Percentiles rank a stretch among this genome's conserved stretches.
These are phyloP conservation scores for Aspergillus egyptiacus DNA, from an alignment of 495 filamentous ascomycete species.

Conservation along the genomic window DNA sequence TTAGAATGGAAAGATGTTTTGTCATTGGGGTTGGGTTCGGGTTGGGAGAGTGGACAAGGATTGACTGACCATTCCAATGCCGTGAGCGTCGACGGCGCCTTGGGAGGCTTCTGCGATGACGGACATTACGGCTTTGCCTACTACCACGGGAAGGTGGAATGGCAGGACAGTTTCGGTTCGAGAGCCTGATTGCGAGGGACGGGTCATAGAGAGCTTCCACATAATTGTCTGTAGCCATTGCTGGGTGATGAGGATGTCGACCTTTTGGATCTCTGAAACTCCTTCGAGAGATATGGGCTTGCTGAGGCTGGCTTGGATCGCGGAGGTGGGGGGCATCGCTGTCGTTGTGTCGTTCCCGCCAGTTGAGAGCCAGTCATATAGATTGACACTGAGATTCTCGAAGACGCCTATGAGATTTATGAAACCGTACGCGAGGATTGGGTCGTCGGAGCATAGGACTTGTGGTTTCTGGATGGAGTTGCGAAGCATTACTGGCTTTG, in stretches of 20 bases:
- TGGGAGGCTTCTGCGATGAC: constrained; percentile 48
- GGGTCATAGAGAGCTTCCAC: constrained; percentile 55
- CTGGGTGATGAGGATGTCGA: constrained; percentile 56
- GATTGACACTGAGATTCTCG: constrained; percentile 38
- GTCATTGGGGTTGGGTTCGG: not conserved
- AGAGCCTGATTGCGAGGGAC: constrained; percentile 42
- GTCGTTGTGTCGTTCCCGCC: constrained; percentile 34
- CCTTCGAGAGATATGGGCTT: constrained; percentile 38
- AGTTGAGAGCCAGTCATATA: constrained; percentile 41
- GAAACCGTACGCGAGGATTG: constrained; percentile 45
- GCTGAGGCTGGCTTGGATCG: constrained; percentile 35
- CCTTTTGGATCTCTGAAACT: constrained; percentile 51
- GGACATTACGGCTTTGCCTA: constrained; percentile 49
- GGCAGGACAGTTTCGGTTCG: constrained; percentile 45
- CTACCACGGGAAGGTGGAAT: constrained; percentile 53
- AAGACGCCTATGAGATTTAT: constrained; percentile 51
- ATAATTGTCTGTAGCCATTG: constrained; percentile 58
- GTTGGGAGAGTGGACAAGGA: too few species aligned
- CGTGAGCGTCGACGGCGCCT: constrained; percentile 53
- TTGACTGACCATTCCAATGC: constrained; percentile 54
- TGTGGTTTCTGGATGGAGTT: constrained; percentile 44
- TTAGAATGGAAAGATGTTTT: not conserved
- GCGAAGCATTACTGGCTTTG: constrained; percentile 49
- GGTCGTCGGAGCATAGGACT: constrained; percentile 43
- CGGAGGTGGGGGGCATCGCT: constrained; percentile 32